Base-by-base conservation (phyloP, 495 filamentous ascomycete species). In the Xylaria telfairii region DNA sequence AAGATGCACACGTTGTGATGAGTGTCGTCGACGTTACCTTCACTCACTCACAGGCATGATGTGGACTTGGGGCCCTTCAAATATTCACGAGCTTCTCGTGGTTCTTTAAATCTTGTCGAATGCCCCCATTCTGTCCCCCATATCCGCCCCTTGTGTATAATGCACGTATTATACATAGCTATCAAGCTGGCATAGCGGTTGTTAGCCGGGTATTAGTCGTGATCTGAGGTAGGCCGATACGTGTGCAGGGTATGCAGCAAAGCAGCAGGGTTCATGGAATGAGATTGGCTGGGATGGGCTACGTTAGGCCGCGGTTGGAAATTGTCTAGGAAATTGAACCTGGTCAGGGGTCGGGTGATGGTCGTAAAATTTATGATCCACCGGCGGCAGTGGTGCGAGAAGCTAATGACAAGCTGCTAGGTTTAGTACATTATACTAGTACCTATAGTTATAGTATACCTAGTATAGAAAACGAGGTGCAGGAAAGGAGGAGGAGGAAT, bases 341-440 rank as follows among this genome's bases (percentile, higher is more conserved):
- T 54, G 64, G 64, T 66, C 64, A 66, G 64, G 63, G 64, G 64
- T 65, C 44, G 62, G 62, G 62, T 65, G 62, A 65, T 51, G 19
- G 49, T 53, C 30, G 17, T 53, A 39, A 66, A 66, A 66, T 53
- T 53, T 53, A 39, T 26, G 30, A 54, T 66, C 46, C 64, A 65
- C 64, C 13, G 34, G 47, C 47, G 32, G 30, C 34, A 28, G 30
- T 65, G 47, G 4, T 62, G 21, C 37, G 37, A 42, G 59, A 28
- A 39, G 17, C 34, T 62, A 62, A 26, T 7, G 51, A 54, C 24
- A 28, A 30, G 51, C 26, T 54, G 51, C 10, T 54, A 6, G 24
- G 13, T 30, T 54, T 46, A 37, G 30, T 37, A 59, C 32, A 17
- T 46, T 46, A 46, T 57, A 21, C 53, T 54, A 57, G 26, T 57